These are phyloP conservation scores for Scedosporium aurantiacum DNA, from an alignment of 2,329 filamentous ascomycete genomes.

Conservation along the genomic window DNA sequence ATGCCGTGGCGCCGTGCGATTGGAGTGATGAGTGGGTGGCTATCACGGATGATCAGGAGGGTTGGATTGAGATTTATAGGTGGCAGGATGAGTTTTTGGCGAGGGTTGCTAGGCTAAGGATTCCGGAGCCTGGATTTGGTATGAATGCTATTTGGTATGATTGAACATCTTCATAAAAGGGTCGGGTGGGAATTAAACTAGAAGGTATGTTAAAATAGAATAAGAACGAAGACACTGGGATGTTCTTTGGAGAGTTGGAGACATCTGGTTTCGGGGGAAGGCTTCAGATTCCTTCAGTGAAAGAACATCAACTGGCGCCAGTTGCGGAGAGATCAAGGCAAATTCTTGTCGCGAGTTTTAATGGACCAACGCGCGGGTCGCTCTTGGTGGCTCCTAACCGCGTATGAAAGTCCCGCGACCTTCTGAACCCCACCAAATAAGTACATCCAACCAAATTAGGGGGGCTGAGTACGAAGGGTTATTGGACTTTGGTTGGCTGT, in stretches of 20 bases:
- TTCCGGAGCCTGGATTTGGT: slow-evolving; percentile 80
- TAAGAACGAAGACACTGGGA: not conserved
- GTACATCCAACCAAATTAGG: not conserved
- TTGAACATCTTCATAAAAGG: slow-evolving; percentile 10
- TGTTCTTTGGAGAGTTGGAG: not conserved
- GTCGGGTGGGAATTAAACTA: not conserved
- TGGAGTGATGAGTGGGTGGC: slow-evolving; percentile 87
- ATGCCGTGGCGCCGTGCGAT: slow-evolving; percentile 73
- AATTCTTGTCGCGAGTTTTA: not conserved
- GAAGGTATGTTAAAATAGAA: not conserved
- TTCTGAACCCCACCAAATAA: not conserved
- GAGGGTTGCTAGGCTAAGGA: slow-evolving; percentile 63
- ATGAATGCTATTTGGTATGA: slow-evolving; percentile 98
- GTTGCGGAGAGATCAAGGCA: not conserved
- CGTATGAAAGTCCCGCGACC: not conserved
- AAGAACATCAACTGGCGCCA: not conserved
- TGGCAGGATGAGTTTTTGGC: slow-evolving; percentile 75
- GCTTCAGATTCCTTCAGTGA: not conserved
- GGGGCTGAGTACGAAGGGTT: not conserved
- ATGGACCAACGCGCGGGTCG: not conserved
- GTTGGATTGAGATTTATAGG: slow-evolving; percentile 77
- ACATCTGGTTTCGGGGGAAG: not conserved
- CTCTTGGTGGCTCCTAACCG: no score
- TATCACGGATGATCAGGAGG: slow-evolving; percentile 78
- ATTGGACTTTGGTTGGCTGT: not conserved